Evolutionary conservation across 805 yeast species (phyloP), one percentile per base, ranked within the genome.

Genomic region (Candida bentonensis): DNA sequence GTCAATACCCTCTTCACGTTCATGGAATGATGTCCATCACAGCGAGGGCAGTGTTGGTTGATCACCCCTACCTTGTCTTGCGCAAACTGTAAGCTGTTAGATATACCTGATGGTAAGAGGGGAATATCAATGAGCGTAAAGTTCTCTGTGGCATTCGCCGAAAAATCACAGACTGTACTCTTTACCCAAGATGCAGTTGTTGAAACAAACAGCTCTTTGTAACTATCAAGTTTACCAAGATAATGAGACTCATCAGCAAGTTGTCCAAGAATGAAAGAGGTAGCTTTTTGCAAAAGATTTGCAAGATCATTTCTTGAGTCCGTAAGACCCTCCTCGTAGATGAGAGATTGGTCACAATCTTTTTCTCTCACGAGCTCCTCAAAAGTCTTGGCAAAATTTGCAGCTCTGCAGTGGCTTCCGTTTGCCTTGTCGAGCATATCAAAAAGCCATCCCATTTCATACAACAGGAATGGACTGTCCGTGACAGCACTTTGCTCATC

Each of bases 371-470:
- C 36, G n/a, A 30, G 11, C 5, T 11, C n/a, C 36, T 30, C 36
- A 30, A 30, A 30, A 5, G 36, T 17, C 20, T 30, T 11, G 5
- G 36, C n/a, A 9, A 89, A 86, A 57, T 92, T 92, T 1, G 87
- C 68, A 0, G 95, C 81, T 33, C 84, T 75, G 53, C 89, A 86
- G 52, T 82, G 84, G 30, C 74, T 72, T 0, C 94, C 92, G 13
- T 72, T 63, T 0, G 95, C 86, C 58, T 84, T 83, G 36, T 71
- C 72, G 63, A 89, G 72, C 98, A 92, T 89, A 56, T 94, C 97
- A 62, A 77, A 85, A 13, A 94, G 64, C 50, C 86, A 85, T 0
- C 96, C 98, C 40, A 88, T 64, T 57, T 92, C 96, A 42, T 83
- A 78, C 22, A 87, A 61, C 2, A 88, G 58, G 2, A 44, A 43